phyloP scores from a whole-genome alignment of 805 yeast species.

The Yamadazyma endophytica region DNA sequence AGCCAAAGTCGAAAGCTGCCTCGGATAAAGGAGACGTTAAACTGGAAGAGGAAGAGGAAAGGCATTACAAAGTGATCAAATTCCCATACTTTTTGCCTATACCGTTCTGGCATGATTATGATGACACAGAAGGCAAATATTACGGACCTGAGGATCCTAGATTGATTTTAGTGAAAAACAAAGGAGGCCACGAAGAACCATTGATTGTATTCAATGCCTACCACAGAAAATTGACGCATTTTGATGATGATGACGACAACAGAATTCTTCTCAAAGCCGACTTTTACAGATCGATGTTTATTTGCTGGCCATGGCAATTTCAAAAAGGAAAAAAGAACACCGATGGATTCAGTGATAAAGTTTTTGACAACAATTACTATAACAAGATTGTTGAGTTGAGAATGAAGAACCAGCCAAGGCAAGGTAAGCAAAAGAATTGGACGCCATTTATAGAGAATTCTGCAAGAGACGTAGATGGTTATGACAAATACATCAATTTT shows the following conservation, averaged over 20 bases:
- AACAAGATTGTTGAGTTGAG: slow-evolving; percentile 17
- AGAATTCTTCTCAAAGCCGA: slow-evolving; percentile 8
- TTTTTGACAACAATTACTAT: slow-evolving; percentile 14
- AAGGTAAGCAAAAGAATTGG: slow-evolving; percentile 33
- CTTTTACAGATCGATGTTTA: slow-evolving; percentile 24
- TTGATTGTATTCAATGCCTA: slow-evolving; percentile 39
- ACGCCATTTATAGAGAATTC: slow-evolving; percentile 32
- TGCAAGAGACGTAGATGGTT: slow-evolving; percentile 16
- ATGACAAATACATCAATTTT: slow-evolving; percentile 19
- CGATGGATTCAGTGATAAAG: slow-evolving; percentile 15
- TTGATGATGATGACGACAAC: slow-evolving; percentile 13
- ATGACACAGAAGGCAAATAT: slow-evolving; percentile 16
- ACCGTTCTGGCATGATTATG: slow-evolving; percentile 28
- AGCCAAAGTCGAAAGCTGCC: not conserved
- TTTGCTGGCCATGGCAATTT: slow-evolving; percentile 32
- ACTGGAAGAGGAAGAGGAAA: slow-evolving; percentile 9
- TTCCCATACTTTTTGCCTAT: slow-evolving; percentile 29
- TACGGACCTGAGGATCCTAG: slow-evolving; percentile 54
- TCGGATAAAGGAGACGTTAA: slow-evolving; percentile 1
- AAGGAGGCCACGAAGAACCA: slow-evolving; percentile 41
- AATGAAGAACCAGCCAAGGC: slow-evolving; percentile 10
- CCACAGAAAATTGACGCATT: slow-evolving; percentile 14
- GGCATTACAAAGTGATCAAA: slow-evolving; percentile 8
- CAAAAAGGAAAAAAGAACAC: slow-evolving; percentile 22
- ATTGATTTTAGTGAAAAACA: slow-evolving; percentile 29